These are phyloP conservation scores for Apophysomyces ossiformis DNA, from an alignment of 371 early-diverging fungal species.

Conservation along the genomic window DNA sequence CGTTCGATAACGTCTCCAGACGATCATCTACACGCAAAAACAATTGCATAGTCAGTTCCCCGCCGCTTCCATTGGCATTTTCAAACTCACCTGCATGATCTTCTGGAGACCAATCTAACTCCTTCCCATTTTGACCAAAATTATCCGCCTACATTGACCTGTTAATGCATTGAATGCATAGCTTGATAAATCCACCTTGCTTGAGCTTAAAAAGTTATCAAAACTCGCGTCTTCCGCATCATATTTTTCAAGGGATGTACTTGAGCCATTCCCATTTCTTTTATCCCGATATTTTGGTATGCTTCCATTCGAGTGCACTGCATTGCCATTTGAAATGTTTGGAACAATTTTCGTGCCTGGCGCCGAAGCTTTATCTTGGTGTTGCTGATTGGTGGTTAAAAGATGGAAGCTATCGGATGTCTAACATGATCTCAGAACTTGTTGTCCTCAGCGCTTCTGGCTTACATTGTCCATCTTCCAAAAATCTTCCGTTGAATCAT, in stretches of 20 bases:
- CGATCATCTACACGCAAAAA: background rate
- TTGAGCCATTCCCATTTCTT: background rate
- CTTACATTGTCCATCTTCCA: conserved; percentile 50
- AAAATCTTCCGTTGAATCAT: conserved; percentile 52
- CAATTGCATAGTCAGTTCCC: background rate
- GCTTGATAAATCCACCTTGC: conserved; percentile 8
- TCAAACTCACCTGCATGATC: background rate
- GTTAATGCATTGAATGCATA: background rate
- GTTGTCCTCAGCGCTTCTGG: background rate
- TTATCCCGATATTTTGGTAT: background rate
- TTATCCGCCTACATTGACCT: background rate
- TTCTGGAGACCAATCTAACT: conserved; percentile 22
- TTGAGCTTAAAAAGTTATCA: conserved; percentile 4
- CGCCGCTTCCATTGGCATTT: background rate
- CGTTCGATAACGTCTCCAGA: background rate
- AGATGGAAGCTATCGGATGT: background rate
- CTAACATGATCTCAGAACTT: background rate
- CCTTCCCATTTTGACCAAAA: conserved; percentile 1
- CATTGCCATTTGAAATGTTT: background rate
- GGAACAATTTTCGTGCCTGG: background rate
- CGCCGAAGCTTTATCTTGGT: background rate
- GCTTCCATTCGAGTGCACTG: background rate
- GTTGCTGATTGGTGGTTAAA: background rate
- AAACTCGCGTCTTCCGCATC: background rate
- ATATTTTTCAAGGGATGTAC: background rate